Percentiles rank a stretch among this genome's conserved stretches.
Conservation (phyloP, 78 protist species). For the Acrasis kona region DNA sequence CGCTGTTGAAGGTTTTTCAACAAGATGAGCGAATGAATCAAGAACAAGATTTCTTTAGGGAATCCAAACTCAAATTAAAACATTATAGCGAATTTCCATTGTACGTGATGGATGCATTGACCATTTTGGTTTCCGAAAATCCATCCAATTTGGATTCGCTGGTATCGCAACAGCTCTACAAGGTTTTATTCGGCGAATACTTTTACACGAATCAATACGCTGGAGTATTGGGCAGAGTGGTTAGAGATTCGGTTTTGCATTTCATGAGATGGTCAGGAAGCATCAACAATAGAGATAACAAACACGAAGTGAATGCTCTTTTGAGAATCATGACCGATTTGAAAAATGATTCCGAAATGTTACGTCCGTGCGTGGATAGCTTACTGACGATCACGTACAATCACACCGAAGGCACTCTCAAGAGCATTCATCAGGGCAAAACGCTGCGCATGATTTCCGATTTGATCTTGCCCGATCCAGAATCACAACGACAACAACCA, state of each 20-base stretch:
- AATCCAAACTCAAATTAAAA: not conserved
- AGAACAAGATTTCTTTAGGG: not conserved
- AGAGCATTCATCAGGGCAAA: not conserved
- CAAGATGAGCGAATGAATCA: not conserved
- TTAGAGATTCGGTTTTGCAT: too few species aligned
- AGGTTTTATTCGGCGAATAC: not conserved
- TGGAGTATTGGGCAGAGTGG: too few species aligned
- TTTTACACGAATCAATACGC: too few species aligned
- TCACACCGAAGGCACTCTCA: not conserved
- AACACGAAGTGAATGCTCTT: not conserved
- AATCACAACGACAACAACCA: not conserved
- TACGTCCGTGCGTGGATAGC: not conserved
- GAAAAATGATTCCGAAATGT: not conserved
- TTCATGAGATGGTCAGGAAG: not conserved
- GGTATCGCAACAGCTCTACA: not conserved
- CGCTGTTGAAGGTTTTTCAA: not conserved
- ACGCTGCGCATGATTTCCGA: not conserved
- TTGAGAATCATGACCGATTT: not conserved
- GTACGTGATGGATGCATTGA: not conserved
- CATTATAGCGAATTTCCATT: not conserved
- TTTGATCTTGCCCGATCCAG: not conserved
- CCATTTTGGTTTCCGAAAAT: not conserved
- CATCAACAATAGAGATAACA: not conserved
- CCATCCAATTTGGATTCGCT: not conserved
- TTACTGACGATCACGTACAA: not conserved